These are phyloP conservation scores for Calonectria naviculata DNA, from an alignment of 2,329 filamentous ascomycete genomes.

Conservation along the genomic window DNA sequence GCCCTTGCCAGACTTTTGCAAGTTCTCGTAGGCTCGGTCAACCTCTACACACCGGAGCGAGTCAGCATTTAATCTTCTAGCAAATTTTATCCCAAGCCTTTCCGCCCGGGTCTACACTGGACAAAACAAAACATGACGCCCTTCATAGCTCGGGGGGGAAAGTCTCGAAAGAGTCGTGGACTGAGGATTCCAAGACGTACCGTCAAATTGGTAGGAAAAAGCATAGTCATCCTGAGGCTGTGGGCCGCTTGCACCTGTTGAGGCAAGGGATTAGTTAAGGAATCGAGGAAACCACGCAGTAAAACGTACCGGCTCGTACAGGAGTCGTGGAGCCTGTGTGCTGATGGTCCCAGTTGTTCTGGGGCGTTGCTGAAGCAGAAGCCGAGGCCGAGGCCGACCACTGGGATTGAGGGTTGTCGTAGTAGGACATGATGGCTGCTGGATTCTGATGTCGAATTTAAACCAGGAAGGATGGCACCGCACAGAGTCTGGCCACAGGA, in stretches of 20 bases:
- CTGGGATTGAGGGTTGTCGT: conserved; percentile 56
- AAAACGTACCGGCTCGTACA: conserved; percentile 50
- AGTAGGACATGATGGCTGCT: conserved; percentile 54
- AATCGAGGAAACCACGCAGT: neutral
- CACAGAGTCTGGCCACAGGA: conserved; percentile 14
- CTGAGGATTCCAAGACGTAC: conserved; percentile 63
- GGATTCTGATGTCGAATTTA: conserved; percentile 26
- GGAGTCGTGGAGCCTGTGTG: conserved; percentile 49
- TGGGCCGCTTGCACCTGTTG: conserved; percentile 78
- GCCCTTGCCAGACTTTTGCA: conserved; percentile 96
- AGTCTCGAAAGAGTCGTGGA: neutral
- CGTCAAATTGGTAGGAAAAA: conserved; percentile 90
- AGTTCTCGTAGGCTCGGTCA: conserved; percentile 93
- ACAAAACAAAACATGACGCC: neutral
- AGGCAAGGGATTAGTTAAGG: conserved; percentile 12
- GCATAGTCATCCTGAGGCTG: conserved; percentile 81
- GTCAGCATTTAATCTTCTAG: conserved; percentile 37
- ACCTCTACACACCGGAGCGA: conserved; percentile 76
- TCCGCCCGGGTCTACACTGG: neutral
- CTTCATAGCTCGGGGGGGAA: neutral
- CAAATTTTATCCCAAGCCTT: neutral
- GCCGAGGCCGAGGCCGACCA: conserved; percentile 46
- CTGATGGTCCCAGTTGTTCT: conserved; percentile 60
- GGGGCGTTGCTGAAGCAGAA: conserved; percentile 31
- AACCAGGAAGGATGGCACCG: conserved; percentile 32